Conservation (phyloP, 2,329 filamentous ascomycete genomes). For the Penicillium polonicum region DNA sequence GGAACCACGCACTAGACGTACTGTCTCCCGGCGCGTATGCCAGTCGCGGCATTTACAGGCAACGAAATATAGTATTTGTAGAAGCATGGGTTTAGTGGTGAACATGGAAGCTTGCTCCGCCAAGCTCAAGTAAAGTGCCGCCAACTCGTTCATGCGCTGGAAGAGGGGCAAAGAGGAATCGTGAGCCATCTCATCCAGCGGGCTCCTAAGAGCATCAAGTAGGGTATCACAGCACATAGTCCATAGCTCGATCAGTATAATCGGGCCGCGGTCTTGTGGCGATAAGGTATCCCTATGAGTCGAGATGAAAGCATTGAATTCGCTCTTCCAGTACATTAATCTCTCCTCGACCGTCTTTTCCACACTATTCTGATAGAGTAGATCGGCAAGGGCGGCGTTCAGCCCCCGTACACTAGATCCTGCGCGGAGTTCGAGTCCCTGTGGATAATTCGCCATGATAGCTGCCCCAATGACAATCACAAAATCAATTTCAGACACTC, state of each 20-base stretch:
- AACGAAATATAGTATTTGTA: background rate
- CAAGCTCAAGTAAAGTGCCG: background rate
- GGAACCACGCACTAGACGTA: background rate
- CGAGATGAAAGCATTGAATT: background rate
- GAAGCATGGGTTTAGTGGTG: conserved; percentile 1
- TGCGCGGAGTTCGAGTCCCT: background rate
- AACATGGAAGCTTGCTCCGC: background rate
- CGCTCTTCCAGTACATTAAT: background rate
- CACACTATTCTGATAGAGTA: background rate
- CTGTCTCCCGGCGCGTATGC: background rate
- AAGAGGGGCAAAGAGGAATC: background rate
- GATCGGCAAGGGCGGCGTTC: background rate
- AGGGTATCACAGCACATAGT: background rate
- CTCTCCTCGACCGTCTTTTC: background rate
- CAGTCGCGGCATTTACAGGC: background rate
- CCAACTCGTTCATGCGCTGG: background rate
- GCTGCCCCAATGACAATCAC: background rate
- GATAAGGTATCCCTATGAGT: background rate
- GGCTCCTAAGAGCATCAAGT: background rate
- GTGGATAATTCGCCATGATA: background rate
- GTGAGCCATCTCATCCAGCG: background rate
- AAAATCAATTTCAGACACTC: background rate
- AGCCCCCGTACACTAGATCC: background rate
- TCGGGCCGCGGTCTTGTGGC: background rate
- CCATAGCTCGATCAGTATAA: background rate